phyloP scores from a whole-genome alignment of 1,284 basidiomycete species.

The Caloboletus firmus region DNA sequence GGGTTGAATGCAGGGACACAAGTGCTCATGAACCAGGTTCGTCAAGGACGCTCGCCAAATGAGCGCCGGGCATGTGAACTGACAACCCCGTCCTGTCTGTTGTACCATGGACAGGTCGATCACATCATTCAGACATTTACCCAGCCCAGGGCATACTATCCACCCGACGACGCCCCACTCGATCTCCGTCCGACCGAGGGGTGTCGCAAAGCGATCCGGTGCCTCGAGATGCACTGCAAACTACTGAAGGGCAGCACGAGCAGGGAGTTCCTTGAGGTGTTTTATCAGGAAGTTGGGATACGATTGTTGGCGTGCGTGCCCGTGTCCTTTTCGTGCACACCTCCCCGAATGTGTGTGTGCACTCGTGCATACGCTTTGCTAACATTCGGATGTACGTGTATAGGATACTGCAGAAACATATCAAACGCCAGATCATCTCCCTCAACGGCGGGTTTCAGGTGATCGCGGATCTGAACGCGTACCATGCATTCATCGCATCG shows the following conservation, averaged over 20 bases:
- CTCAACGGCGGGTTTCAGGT: conserved; percentile 92
- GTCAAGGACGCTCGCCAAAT: not conserved
- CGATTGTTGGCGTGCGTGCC: conserved; percentile 77
- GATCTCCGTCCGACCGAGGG: conserved; percentile 86
- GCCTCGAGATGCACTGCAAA: conserved; percentile 86
- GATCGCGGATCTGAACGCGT: conserved; percentile 93
- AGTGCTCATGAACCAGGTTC: conserved; percentile 91
- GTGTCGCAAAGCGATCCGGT: conserved; percentile 83
- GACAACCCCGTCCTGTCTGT: not conserved
- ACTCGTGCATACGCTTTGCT: not conserved
- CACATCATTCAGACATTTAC: conserved; percentile 87
- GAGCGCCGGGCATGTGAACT: conserved; percentile 6
- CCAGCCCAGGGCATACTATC: conserved; percentile 87
- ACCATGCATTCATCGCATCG: conserved; percentile 84
- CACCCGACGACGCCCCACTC: conserved; percentile 70
- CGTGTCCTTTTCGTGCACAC: not conserved
- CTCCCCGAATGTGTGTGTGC: not conserved
- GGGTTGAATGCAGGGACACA: conserved; percentile 95
- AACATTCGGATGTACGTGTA: not conserved
- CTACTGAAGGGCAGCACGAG: conserved; percentile 91
- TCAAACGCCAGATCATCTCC: conserved; percentile 96
- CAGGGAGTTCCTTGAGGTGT: conserved; percentile 95
- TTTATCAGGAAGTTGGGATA: conserved; percentile 95
- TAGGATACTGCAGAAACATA: conserved; percentile 93
- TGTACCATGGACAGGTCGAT: conserved; percentile 64